phyloP scores from a whole-genome alignment of 2,329 filamentous ascomycete genomes.

The Lasiodiplodia sp. region DNA sequence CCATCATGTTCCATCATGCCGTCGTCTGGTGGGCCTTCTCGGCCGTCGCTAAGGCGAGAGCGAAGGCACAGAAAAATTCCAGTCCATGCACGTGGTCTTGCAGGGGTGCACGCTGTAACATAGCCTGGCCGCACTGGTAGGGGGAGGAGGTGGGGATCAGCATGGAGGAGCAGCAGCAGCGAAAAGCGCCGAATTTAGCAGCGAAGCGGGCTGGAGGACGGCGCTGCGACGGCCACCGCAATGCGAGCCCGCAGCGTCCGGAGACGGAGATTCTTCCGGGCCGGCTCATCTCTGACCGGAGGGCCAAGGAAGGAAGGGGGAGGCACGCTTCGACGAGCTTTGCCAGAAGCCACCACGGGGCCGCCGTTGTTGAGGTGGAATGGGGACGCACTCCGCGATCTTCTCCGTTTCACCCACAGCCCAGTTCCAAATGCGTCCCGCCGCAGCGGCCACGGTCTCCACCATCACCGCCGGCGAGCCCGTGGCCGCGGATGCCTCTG shows the following conservation, averaged over 20 bases:
- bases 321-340: background rate
- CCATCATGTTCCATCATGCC: conserved; percentile 25
- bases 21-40: conserved; percentile 1
- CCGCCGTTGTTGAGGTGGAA: background rate
- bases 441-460: conserved; percentile 10
- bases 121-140: conserved; percentile 10
- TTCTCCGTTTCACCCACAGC: conserved; percentile 23
- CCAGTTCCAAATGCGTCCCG: conserved; percentile 14
- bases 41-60: conserved; percentile 2
- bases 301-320: conserved; percentile 9
- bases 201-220: conserved; percentile 7
- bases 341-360: conserved; percentile 5
- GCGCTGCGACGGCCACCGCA: conserved; percentile 5
- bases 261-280: conserved; percentile 12
- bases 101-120: conserved; percentile 5
- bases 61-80: background rate
- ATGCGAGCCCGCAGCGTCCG: background rate
- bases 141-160: conserved; percentile 19
- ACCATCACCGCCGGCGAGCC: conserved; percentile 25
- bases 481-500: conserved; percentile 5
- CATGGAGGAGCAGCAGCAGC: conserved; percentile 5
- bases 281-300: background rate
- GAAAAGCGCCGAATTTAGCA: conserved; percentile 11
- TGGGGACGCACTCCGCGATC: conserved; percentile 6
- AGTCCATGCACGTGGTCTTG: conserved; percentile 20